Evolutionary conservation across 192 early-diverging fungal species (phyloP).

Genomic region (Gaertneriomyces semiglobifer): DNA sequence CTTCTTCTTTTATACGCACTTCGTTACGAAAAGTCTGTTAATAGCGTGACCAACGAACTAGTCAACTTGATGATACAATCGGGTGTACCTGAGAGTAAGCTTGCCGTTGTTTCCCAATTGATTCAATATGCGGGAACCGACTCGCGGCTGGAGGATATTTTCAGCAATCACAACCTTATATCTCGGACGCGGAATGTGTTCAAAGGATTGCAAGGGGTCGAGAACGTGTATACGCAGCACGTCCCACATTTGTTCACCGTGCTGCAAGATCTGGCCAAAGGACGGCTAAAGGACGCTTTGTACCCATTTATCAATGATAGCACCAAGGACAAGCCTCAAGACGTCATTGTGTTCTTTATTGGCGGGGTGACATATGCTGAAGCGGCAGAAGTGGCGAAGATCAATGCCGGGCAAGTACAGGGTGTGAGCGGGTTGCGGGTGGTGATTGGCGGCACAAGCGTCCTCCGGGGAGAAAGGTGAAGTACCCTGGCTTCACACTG

Average conservation of each 20-base stretch:
- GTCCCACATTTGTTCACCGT: constrained; percentile 78
- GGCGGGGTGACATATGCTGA: constrained; percentile 96
- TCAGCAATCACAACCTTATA: constrained; percentile 83
- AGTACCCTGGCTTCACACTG: too few species aligned
- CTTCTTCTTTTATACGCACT: constrained; percentile 84
- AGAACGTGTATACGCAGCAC: constrained; percentile 99
- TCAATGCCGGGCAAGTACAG: constrained; percentile 69
- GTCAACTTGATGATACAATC: constrained; percentile 67
- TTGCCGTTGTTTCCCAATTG: constrained; percentile 67
- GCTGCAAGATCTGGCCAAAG: constrained; percentile 75
- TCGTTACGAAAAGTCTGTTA: constrained; percentile 81
- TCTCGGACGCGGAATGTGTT: constrained; percentile 82
- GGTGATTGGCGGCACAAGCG: constrained; percentile 86
- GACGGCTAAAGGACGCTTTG: constrained; percentile 67
- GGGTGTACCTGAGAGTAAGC: constrained; percentile 71
- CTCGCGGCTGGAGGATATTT: constrained; percentile 83
- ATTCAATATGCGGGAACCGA: constrained; percentile 73
- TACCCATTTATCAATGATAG: constrained; percentile 76
- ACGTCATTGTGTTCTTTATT: constrained; percentile 92
- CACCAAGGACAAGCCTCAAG: constrained; percentile 74
- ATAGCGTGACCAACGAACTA: constrained; percentile 68
- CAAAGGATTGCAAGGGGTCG: constrained; percentile 94
- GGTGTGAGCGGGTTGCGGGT: constrained; percentile 59
- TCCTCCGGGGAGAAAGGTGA: constrained; percentile 77
- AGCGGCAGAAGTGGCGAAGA: constrained; percentile 75